Evolutionary conservation across 2,329 filamentous ascomycete genomes (phyloP), one percentile per base, ranked within the genome.

Genomic region (Harringtonia aguacate): DNA sequence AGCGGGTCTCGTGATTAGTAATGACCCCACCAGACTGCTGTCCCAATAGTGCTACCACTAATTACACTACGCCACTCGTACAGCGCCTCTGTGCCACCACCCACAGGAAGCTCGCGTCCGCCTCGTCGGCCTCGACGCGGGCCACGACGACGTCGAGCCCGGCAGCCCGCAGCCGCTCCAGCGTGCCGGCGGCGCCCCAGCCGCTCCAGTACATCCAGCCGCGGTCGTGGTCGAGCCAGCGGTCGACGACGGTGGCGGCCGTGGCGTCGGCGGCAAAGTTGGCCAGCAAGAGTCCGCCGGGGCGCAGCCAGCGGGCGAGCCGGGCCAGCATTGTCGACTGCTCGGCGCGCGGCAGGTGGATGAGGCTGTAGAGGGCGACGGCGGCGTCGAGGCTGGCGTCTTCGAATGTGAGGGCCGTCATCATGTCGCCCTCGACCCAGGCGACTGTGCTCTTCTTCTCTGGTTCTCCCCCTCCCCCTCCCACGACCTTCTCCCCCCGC

Each of bases 301-400:
- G 67, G 49, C 64, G 69, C 31, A 79, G 53, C 75, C 73, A 79
- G 8, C 33, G 36, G 1, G 47, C 50, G 18, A 75, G 64, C 31
- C 64, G 61, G n/a, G 42, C 31, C 20, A 78, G 50, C 45, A 77
- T 60, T 20, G 56, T 55, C 1, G 49, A 56, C 56, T 78, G 74
- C 52, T 77, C 72, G 2, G 58, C 56, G 7, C 65, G 62, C 2
- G 73, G 71, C 6, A 79, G 62, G 50, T 78, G 75, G 41, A 76
- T 68, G 41, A 79, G 55, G 29, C 67, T 73, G 56, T 75, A 77
- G 51, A 78, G 67, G 0, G 59, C 73, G 1, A 71, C 51, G 2
- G 75, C 63, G 5, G 66, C 71, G 46, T 75, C 65, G 44, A 78
- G 62, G 0, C 59, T 58, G 1, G 5, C 33, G 17, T 41, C 43